phyloP scores from a whole-genome alignment of 768 basidiomycete genomes.

The Collybiopsis luxurians region DNA sequence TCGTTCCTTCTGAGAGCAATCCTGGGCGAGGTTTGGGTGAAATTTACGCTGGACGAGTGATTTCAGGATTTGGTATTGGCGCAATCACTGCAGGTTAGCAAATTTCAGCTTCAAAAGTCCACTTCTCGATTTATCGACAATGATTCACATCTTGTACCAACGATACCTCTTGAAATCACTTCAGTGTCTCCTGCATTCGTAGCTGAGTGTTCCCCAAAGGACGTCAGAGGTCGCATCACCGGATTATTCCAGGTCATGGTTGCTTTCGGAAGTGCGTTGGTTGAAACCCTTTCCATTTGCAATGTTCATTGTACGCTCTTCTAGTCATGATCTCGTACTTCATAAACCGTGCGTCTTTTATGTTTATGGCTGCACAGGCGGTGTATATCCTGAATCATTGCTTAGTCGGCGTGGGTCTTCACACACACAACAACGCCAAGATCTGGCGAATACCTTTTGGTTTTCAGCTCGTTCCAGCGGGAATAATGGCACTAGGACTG shows the following conservation, averaged over 20 bases:
- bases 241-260: slow-evolving; percentile 68
- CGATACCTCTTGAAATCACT: too few species aligned
- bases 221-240: slow-evolving; percentile 64
- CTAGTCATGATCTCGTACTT: slow-evolving; percentile 88
- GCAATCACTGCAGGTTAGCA: slow-evolving; percentile 49
- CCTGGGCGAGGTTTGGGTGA: slow-evolving; percentile 39
- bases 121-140: too few species aligned
- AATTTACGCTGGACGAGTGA: slow-evolving; percentile 61
- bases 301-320: slow-evolving; percentile 18
- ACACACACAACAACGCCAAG: slow-evolving; percentile 43
- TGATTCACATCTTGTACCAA: too few species aligned
- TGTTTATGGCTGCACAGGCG: too few species aligned
- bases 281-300: not conserved
- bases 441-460: slow-evolving; percentile 81
- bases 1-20: slow-evolving; percentile 39
- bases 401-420: slow-evolving; percentile 58
- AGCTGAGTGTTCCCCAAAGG: slow-evolving; percentile 65
- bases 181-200: slow-evolving; percentile 66
- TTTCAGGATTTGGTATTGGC: slow-evolving; percentile 63
- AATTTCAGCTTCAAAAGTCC: too few species aligned
- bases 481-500: slow-evolving; percentile 65
- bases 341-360: slow-evolving; percentile 57
- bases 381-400: not conserved
- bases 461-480: slow-evolving; percentile 72
- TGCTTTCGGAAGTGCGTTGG: not conserved